Base-by-base conservation (phyloP, 2,329 filamentous ascomycete genomes). In the Esteya vermicola region DNA sequence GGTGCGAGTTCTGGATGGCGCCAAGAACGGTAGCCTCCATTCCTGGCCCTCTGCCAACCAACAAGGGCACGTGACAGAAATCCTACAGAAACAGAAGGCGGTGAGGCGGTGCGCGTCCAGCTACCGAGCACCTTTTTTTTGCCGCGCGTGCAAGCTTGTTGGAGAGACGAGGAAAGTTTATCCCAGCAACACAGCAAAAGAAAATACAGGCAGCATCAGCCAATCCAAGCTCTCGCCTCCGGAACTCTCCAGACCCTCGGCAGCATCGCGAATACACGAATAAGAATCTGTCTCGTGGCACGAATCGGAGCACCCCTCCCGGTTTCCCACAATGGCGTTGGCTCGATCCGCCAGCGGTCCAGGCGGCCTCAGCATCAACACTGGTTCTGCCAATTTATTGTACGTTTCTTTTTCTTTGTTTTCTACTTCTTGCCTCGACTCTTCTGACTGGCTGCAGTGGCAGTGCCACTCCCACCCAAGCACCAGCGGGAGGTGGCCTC, bases 341-440 rank as follows among this genome's bases (percentile, higher is more conserved):
- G 64, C 63, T 43, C 65, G 72, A 55, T 76, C 72, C 50, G 67
- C 68, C 43, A 75, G 72, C 55, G 72, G 69, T 51, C 72, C 72
- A 45, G 69, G 64, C 47, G 72, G 70, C 52, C 64, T 78, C 47
- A 75, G 68, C 52, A 78, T 78, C 58, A 79, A 78, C 58, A 77
- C 73, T 16, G 68, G 65, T 47, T 63, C 70, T 43, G 74, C 74
- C 46, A 78, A 76, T 55, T 56, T 65, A 45, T 68, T 69, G 68
- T 72, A 50, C 55, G 67, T 41, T 26, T 13, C 9, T 18, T 19
- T n/a, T 25, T n/a, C n/a, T n/a, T 6, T 5, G 23, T 1, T 10
- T 36, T 39, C 20, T 31, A n/a, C 4, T 22, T 32, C 4, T 19
- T 38, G 28, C 18, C 32, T 22, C 8, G 10, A 3, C n/a, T 19